Conservation (phyloP, 2,329 filamentous ascomycete species). For the Tricladium varicosporioides region DNA sequence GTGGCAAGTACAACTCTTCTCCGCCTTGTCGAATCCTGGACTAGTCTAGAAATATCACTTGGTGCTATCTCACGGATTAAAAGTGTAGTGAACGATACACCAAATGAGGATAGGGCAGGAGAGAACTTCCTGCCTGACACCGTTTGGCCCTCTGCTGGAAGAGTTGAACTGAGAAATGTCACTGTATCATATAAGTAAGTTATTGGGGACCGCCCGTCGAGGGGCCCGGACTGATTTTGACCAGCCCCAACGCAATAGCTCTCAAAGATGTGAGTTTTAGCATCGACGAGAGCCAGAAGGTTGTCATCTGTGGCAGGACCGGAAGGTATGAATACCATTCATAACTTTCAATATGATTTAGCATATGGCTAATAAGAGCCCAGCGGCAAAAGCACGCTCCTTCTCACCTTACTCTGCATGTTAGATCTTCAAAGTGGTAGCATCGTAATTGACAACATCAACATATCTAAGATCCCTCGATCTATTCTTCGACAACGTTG, state of each 20-base stretch:
- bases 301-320: conserved; percentile 47
- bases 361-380: conserved; percentile 35
- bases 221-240: not conserved
- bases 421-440: conserved; percentile 72
- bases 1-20: conserved; percentile 35
- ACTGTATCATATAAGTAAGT: conserved; percentile 25
- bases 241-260: conserved; percentile 16
- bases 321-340: conserved; percentile 32
- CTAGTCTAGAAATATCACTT: conserved; percentile 54
- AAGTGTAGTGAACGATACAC: conserved; percentile 45
- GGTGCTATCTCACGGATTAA: conserved; percentile 55
- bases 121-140: conserved; percentile 8
- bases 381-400: conserved; percentile 41
- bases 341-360: conserved; percentile 55
- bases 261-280: conserved; percentile 35
- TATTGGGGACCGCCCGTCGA: too few species aligned
- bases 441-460: conserved; percentile 39
- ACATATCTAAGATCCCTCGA: not conserved
- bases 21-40: conserved; percentile 47
- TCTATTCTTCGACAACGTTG: conserved; percentile 32
- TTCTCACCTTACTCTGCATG: conserved; percentile 40
- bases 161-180: conserved; percentile 23
- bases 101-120: conserved; percentile 34
- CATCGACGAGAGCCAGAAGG: conserved; percentile 50
- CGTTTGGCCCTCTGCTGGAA: conserved; percentile 23